A percentile compares a stretch with the other conserved stretches of the same genome.
Conservation (phyloP, 768 basidiomycete species). For the Hortiboletus campestris region DNA sequence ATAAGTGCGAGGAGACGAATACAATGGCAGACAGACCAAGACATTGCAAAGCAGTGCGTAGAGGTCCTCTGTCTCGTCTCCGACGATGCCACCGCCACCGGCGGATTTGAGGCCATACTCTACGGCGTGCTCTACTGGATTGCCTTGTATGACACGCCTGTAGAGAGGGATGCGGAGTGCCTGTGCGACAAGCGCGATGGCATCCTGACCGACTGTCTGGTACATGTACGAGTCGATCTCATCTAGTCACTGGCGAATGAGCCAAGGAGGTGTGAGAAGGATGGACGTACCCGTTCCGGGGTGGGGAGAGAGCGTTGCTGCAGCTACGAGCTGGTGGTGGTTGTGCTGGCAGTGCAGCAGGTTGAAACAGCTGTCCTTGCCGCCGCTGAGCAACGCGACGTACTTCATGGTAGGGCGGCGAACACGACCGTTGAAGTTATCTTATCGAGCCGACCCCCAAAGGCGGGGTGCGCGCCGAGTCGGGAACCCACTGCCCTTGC, state of each 20-base stretch:
- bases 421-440: too few species aligned
- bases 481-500: background rate
- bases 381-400: slow-evolving; percentile 92
- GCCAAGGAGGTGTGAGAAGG: background rate
- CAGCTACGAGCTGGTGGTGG: slow-evolving; percentile 83
- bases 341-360: slow-evolving; percentile 84
- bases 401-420: slow-evolving; percentile 92
- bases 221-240: slow-evolving; percentile 98
- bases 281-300: slow-evolving; percentile 70
- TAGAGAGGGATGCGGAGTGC: slow-evolving; percentile 87
- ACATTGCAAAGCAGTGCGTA: slow-evolving; percentile 68
- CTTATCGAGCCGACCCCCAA: slow-evolving; percentile 26
- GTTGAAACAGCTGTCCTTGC: slow-evolving; percentile 97
- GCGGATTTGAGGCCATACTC: slow-evolving; percentile 79
- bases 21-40: slow-evolving; percentile 53
- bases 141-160: slow-evolving; percentile 75
- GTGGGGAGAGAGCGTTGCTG: slow-evolving; percentile 84
- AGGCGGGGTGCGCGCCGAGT: slow-evolving; percentile 8
- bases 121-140: slow-evolving; percentile 72
- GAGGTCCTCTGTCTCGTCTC: slow-evolving; percentile 97
- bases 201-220: slow-evolving; percentile 98
- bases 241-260: slow-evolving; percentile 50
- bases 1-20: background rate
- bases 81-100: slow-evolving; percentile 52
- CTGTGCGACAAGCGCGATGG: slow-evolving; percentile 79